Conservation (phyloP, 495 filamentous ascomycete genomes). For the Penicillium goetzii region DNA sequence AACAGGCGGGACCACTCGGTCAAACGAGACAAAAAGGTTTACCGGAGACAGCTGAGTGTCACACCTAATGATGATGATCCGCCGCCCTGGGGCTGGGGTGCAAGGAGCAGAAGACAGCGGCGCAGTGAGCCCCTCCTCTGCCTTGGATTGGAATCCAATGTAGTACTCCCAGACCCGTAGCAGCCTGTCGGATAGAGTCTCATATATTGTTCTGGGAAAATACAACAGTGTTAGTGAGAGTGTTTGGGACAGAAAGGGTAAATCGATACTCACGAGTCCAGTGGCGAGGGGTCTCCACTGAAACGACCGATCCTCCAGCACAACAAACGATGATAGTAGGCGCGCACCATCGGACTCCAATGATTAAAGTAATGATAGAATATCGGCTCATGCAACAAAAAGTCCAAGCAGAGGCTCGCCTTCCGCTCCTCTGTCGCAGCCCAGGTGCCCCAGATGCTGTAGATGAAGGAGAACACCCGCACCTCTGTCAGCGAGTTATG, state of each 20-base stretch:
- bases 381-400: slow-evolving; percentile 75
- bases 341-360: slow-evolving; percentile 98
- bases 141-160: slow-evolving; percentile 66
- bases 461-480: slow-evolving; percentile 84
- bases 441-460: slow-evolving; percentile 77
- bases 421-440: slow-evolving; percentile 69
- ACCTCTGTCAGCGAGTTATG: slow-evolving; percentile 95
- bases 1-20: slow-evolving; percentile 56
- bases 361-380: slow-evolving; percentile 91
- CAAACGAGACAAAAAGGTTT: slow-evolving; percentile 66
- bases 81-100: slow-evolving; percentile 85
- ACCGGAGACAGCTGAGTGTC: slow-evolving; percentile 67
- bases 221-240: background rate
- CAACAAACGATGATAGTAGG: slow-evolving; percentile 90
- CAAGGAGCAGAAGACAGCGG: slow-evolving; percentile 77
- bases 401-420: slow-evolving; percentile 71
- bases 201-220: slow-evolving; percentile 58
- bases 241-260: background rate
- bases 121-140: slow-evolving; percentile 57
- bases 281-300: slow-evolving; percentile 64
- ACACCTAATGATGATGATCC: slow-evolving; percentile 89
- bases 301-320: slow-evolving; percentile 91
- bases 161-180: slow-evolving; percentile 80
- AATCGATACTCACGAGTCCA: slow-evolving; percentile 66
- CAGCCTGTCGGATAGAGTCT: slow-evolving; percentile 68